Conservation (phyloP, 495 filamentous ascomycete species). For the Aspergillus nanangensis region DNA sequence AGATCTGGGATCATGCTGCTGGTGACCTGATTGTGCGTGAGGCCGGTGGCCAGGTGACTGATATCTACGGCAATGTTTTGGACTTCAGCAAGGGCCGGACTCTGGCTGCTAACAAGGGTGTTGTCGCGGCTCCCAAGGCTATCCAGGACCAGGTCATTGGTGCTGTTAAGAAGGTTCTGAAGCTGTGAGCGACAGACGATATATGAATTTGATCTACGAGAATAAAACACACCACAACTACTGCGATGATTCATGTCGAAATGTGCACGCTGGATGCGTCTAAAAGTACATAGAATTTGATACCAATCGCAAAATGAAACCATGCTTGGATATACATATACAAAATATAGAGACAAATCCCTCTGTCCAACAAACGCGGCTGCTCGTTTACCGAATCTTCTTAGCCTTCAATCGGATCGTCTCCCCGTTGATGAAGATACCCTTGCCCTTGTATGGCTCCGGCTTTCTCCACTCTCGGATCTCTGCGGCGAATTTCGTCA, state of each 20-base stretch:
- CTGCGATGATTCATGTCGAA: slow-evolving; percentile 14
- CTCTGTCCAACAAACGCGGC: slow-evolving; percentile 12
- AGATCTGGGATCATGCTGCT: slow-evolving; percentile 99
- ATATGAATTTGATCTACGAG: slow-evolving; percentile 10
- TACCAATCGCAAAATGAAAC: slow-evolving; percentile 16
- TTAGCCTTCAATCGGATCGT: slow-evolving; percentile 96
- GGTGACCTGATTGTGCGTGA: slow-evolving; percentile 92
- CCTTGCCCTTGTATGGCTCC: slow-evolving; percentile 99
- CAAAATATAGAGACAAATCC: slow-evolving; percentile 23
- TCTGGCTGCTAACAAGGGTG: slow-evolving; percentile 82
- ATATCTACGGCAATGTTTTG: slow-evolving; percentile 71
- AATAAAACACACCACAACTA: slow-evolving; percentile 2
- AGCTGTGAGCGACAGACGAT: slow-evolving; percentile 32
- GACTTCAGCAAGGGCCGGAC: slow-evolving; percentile 87
- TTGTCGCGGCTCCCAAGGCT: slow-evolving; percentile 77
- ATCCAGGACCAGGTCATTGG: slow-evolving; percentile 73
- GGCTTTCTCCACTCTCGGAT: slow-evolving; percentile 85
- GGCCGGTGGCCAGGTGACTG: slow-evolving; percentile 87
- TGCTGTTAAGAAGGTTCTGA: slow-evolving; percentile 77
- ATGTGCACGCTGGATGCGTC: slow-evolving; percentile 30
- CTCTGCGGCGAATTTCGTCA: slow-evolving; percentile 85
- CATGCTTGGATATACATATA: slow-evolving; percentile 39
- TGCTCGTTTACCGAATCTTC: slow-evolving; percentile 91
- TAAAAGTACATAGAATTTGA: slow-evolving; percentile 32
- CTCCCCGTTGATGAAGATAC: slow-evolving; percentile 95